phyloP scores from a whole-genome alignment of 2,329 filamentous ascomycete species.

The Penicillium carneum region DNA sequence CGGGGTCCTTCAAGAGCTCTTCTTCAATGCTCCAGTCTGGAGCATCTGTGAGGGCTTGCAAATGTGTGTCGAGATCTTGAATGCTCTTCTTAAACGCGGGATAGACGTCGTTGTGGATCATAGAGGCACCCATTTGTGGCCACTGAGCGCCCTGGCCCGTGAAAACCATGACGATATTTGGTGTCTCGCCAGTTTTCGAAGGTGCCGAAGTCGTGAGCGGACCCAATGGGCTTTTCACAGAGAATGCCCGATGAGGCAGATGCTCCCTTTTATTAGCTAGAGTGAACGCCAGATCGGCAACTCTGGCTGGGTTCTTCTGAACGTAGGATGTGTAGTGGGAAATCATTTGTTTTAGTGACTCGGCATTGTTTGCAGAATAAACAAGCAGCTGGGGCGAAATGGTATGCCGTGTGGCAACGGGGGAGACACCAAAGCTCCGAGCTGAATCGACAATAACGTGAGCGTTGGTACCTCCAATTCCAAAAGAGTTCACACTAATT shows the following conservation, averaged over 20 bases:
- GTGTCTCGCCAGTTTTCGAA: not conserved
- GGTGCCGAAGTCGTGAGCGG: conserved; percentile 1
- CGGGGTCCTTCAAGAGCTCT: conserved; percentile 14
- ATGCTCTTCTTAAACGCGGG: conserved; percentile 14
- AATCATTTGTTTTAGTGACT: conserved; percentile 2
- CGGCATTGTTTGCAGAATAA: conserved; percentile 19
- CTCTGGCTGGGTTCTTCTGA: not conserved
- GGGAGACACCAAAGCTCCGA: conserved; percentile 3
- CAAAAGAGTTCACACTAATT: conserved; percentile 30
- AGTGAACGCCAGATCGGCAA: conserved; percentile 24
- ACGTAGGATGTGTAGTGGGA: conserved; percentile 8
- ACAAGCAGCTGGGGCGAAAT: not conserved
- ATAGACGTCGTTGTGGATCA: conserved; percentile 6
- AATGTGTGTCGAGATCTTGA: not conserved
- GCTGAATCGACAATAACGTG: conserved; percentile 29
- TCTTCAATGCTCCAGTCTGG: conserved; percentile 23
- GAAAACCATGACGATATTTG: conserved; percentile 23
- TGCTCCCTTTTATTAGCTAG: conserved; percentile 20
- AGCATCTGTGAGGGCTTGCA: conserved; percentile 9
- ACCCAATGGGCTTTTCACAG: not conserved
- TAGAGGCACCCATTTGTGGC: conserved; percentile 28
- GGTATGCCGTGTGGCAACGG: not conserved
- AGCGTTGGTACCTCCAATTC: conserved; percentile 34
- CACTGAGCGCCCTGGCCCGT: conserved; percentile 39
- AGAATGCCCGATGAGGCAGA: conserved; percentile 4